A percentile compares a stretch with the other conserved stretches of the same genome.
phyloP scores from a whole-genome alignment of 1,284 basidiomycete genomes.

The Ceratobasidium sp. region DNA sequence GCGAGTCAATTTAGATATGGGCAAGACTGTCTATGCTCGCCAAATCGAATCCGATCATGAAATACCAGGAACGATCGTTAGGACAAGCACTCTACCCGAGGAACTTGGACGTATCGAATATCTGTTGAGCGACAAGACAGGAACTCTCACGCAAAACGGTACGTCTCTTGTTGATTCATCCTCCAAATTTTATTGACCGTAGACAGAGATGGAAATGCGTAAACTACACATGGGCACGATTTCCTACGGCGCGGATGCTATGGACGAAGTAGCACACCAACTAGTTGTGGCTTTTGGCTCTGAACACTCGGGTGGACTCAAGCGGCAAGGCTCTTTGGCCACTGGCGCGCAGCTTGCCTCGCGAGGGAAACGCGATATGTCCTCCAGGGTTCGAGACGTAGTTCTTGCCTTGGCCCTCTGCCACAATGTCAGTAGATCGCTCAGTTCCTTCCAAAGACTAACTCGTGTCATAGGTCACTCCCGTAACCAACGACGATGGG shows the following conservation, averaged over 20 bases:
- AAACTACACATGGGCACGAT: conserved; percentile 99
- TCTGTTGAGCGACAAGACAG: conserved; percentile 96
- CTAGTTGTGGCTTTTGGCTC: conserved; percentile 83
- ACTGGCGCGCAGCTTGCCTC: conserved; percentile 85
- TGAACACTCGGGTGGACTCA: conserved; percentile 39
- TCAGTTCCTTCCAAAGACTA: conserved; percentile 3
- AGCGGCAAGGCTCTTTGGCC: conserved; percentile 58
- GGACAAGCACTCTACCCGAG: conserved; percentile 96
- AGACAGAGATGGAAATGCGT: conserved; percentile 96
- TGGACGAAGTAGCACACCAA: conserved; percentile 97
- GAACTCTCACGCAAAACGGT: conserved; percentile 98
- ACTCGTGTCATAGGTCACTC: conserved; percentile 78
- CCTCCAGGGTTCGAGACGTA: conserved; percentile 92
- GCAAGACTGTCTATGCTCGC: conserved; percentile 97
- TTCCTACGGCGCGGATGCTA: conserved; percentile 95
- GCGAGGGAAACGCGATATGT: conserved; percentile 93
- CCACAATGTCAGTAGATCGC: conserved; percentile 81
- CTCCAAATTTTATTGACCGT: conserved; percentile 36
- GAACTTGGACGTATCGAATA: conserved; percentile 98
- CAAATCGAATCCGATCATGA: conserved; percentile 95
- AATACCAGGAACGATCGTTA: conserved; percentile 95
- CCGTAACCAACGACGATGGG: conserved; percentile 93
- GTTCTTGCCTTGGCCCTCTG: conserved; percentile 94
- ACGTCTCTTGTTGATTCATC: conserved; percentile 50
- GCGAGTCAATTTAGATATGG: conserved; percentile 99